phyloP scores from a whole-genome alignment of 140 eudicot species.

The Anethum foeniculum region DNA sequence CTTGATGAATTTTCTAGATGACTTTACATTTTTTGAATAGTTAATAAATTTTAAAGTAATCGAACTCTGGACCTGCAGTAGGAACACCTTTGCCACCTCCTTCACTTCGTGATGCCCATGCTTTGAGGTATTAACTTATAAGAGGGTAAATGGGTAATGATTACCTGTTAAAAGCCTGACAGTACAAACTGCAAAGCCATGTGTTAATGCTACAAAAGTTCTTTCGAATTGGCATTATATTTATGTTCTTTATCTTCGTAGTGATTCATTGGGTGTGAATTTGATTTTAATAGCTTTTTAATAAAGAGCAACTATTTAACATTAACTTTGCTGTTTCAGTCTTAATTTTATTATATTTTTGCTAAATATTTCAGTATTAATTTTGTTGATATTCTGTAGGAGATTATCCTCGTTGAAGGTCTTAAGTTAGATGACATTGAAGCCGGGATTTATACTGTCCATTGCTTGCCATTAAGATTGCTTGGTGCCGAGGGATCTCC shows the following conservation, averaged over 20 bases:
- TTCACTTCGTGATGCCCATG: not conserved
- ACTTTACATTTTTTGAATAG: too few relatives aligned
- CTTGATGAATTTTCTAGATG: not conserved
- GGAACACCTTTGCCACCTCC: not conserved
- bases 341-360: not conserved
- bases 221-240: not conserved
- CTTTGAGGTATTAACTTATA: not conserved
- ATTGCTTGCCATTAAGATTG: slow-evolving; percentile 53
- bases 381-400: slow-evolving; percentile 25
- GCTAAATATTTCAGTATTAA: not conserved
- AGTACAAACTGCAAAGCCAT: not conserved
- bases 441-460: slow-evolving; percentile 47
- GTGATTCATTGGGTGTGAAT: not conserved
- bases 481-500: slow-evolving; percentile 61
- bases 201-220: not conserved
- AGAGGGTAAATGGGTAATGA: not conserved
- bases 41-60: not conserved
- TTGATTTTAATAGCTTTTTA: not conserved
- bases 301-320: not conserved
- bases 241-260: not conserved
- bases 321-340: not conserved
- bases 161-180: not conserved
- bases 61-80: not conserved
- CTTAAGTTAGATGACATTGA: slow-evolving; percentile 42
- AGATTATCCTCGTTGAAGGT: slow-evolving; percentile 59